Conservation (phyloP, 768 basidiomycete species). For the Boletus eberwhitei region DNA sequence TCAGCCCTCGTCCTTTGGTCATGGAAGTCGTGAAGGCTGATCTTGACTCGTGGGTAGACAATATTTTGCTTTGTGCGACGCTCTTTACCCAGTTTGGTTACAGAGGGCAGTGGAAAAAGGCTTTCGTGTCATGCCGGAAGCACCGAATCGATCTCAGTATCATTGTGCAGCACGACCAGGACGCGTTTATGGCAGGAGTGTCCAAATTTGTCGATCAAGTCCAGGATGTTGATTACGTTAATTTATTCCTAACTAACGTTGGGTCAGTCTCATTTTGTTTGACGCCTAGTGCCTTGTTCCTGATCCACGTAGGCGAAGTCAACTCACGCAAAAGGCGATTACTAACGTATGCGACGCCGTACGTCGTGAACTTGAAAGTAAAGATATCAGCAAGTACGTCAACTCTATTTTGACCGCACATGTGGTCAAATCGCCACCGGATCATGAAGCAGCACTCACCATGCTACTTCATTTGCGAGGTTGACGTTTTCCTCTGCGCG, state of each 20-base stretch:
- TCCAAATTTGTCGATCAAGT: conserved; percentile 78
- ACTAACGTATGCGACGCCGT: conserved; percentile 74
- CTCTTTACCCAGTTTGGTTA: background rate
- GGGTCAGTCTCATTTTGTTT: conserved; percentile 50
- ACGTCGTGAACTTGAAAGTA: conserved; percentile 64
- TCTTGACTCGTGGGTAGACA: conserved; percentile 49
- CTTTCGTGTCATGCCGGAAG: conserved; percentile 87
- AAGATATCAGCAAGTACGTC: conserved; percentile 74
- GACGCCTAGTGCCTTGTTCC: background rate
- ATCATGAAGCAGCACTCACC: conserved; percentile 80
- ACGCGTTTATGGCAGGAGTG: conserved; percentile 60
- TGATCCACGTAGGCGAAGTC: conserved; percentile 49
- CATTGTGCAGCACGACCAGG: conserved; percentile 79
- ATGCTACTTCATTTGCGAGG: conserved; percentile 77
- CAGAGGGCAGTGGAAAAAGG: conserved; percentile 79
- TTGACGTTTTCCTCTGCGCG: conserved; percentile 29
- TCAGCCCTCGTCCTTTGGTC: conserved; percentile 89
- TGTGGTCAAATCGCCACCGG: conserved; percentile 87
- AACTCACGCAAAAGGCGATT: conserved; percentile 55
- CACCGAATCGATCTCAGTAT: conserved; percentile 90
- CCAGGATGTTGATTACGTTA: conserved; percentile 86
- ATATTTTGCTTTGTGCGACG: background rate
- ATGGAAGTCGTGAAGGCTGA: conserved; percentile 79
- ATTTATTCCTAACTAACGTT: conserved; percentile 83
- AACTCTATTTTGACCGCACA: conserved; percentile 92